Evolutionary conservation across 352 stramenopile species (phyloP).

Genomic region (Phytophthora boehmeriae): DNA sequence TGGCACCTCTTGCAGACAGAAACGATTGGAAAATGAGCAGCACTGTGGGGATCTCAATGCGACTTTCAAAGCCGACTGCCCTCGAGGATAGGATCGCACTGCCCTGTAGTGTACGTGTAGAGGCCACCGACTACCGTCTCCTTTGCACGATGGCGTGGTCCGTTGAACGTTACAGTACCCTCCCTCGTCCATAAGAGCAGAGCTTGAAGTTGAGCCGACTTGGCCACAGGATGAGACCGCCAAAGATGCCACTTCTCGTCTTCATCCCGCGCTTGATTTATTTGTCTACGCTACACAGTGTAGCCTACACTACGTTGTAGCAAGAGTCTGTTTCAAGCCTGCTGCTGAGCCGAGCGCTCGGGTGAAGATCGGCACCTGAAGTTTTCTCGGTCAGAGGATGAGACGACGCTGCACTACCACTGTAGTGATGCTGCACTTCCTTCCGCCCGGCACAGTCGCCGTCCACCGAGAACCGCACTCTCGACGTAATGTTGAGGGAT

Average conservation of each 20-base stretch:
- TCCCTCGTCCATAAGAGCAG: neutral
- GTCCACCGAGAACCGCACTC: too few species aligned
- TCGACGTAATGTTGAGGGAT: too few species aligned
- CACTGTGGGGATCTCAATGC: neutral
- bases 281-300: too few species aligned
- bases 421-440: neutral
- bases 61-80: neutral
- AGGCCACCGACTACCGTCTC: too few species aligned
- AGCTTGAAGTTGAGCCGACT: neutral
- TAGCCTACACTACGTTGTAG: too few species aligned
- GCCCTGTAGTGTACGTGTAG: neutral
- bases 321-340: too few species aligned
- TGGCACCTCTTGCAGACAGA: neutral
- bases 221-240: neutral
- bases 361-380: neutral
- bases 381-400: neutral
- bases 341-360: neutral
- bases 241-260: neutral
- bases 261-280: neutral
- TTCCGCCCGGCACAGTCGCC: neutral
- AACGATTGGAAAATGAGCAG: slow-evolving; percentile 16
- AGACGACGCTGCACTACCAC: neutral
- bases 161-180: too few species aligned
- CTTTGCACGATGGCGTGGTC: too few species aligned
- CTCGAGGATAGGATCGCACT: neutral